Evolutionary conservation across 371 early-diverging fungal species (phyloP).

Genomic region (Synchytrium microbalum): DNA sequence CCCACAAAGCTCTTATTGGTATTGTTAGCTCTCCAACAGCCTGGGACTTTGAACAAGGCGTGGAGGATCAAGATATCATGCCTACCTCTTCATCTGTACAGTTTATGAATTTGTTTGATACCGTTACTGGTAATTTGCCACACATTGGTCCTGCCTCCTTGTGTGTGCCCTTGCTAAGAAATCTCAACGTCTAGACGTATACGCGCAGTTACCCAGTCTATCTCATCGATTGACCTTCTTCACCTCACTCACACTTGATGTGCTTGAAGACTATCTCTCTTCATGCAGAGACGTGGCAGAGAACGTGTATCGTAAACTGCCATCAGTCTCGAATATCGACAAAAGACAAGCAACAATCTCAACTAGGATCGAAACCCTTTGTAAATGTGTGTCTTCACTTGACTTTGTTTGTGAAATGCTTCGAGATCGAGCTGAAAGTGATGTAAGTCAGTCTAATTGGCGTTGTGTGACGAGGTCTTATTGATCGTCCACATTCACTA

Average conservation of each 20-base stretch:
- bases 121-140: slow-evolving; percentile 44
- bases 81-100: slow-evolving; percentile 52
- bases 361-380: slow-evolving; percentile 3
- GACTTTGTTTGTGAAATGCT: slow-evolving; percentile 30
- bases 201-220: slow-evolving; percentile 29
- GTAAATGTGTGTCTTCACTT: slow-evolving; percentile 43
- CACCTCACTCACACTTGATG: slow-evolving; percentile 40
- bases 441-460: slow-evolving; percentile 25
- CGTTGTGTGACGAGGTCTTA: neutral
- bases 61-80: slow-evolving; percentile 34
- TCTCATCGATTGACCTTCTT: slow-evolving; percentile 42
- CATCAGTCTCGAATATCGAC: neutral
- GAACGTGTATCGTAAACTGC: neutral
- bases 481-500: slow-evolving; percentile 2
- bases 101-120: slow-evolving; percentile 49
- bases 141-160: no score
- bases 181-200: slow-evolving; percentile 29
- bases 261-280: slow-evolving; percentile 42
- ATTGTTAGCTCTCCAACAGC: slow-evolving; percentile 17
- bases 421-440: slow-evolving; percentile 50
- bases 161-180: neutral
- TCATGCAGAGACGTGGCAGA: slow-evolving; percentile 11
- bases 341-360: neutral
- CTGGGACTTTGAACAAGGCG: slow-evolving; percentile 50
- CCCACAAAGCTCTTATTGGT: neutral